Conservation (phyloP, 129 eudicot genomes). For the Escallonia herrerae region DNA sequence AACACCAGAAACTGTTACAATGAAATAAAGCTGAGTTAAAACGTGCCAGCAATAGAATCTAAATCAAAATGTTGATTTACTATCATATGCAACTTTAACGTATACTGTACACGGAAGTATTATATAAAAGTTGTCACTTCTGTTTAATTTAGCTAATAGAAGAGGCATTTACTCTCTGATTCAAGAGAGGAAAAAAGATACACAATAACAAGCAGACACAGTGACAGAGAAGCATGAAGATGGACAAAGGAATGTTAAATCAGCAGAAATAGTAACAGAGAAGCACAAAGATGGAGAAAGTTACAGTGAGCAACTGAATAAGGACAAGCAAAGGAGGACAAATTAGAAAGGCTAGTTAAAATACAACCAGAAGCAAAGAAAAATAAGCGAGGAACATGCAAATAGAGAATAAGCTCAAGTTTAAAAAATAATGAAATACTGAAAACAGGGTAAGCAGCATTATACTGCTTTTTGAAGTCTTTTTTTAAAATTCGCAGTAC, state of each 20-base stretch:
- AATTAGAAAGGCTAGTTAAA: background rate
- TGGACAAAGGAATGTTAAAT: background rate
- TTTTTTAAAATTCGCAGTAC: background rate
- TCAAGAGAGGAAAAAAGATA: background rate
- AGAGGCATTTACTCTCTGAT: background rate
- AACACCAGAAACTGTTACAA: conserved; percentile 25
- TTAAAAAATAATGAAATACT: background rate
- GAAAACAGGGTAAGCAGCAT: background rate
- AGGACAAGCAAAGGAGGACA: background rate
- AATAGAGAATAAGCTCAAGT: background rate
- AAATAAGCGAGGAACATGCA: background rate
- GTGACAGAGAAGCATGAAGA: background rate
- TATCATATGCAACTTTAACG: background rate
- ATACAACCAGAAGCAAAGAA: background rate
- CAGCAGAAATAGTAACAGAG: background rate
- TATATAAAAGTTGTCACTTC: background rate
- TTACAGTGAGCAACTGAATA: background rate
- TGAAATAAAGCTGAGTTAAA: background rate
- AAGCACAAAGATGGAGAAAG: background rate
- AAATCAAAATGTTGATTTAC: background rate
- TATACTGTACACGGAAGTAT: background rate
- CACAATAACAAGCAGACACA: background rate
- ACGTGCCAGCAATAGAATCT: background rate
- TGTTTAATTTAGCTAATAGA: background rate
- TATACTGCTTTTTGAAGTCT: background rate